Evolutionary conservation across 83 land plant genomes (phyloP).

Genomic region (Thuja plicata): DNA sequence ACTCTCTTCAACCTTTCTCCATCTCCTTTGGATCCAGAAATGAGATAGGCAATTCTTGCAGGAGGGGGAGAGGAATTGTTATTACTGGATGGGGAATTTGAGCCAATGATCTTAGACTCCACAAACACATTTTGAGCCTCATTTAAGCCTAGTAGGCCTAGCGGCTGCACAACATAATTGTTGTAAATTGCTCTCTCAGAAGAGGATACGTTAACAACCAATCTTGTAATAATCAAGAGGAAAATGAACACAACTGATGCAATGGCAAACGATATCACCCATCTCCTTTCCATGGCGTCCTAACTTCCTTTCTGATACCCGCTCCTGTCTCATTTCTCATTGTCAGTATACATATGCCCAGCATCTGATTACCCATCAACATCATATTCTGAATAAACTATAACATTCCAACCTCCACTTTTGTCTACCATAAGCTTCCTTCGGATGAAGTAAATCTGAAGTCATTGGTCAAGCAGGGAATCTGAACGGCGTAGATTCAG

Average conservation of each 20-base stretch:
- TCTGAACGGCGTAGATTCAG: background rate
- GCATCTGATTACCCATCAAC: conserved; percentile 1
- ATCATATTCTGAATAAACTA: background rate
- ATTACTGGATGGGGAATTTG: background rate
- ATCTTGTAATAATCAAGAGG: conserved; percentile 8
- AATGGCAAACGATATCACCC: conserved; percentile 7
- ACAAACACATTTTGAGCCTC: conserved; percentile 1
- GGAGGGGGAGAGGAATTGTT: conserved; percentile 1
- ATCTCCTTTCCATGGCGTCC: conserved; percentile 18
- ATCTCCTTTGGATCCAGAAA: conserved; percentile 32
- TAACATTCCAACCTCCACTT: conserved; percentile 8
- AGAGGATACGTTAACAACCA: background rate
- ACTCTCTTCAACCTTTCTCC: conserved; percentile 25
- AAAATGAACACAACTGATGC: background rate
- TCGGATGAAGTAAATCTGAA: background rate
- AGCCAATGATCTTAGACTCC: background rate
- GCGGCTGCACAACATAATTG: background rate
- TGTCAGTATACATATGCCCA: background rate
- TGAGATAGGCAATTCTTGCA: conserved; percentile 19
- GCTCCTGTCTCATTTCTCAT: background rate
- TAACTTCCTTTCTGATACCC: background rate
- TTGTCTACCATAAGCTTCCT: background rate
- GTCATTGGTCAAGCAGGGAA: background rate
- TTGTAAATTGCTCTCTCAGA: background rate
- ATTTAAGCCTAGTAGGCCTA: background rate